A percentile compares a stretch with the other conserved stretches of the same genome.
Conservation (phyloP, 2,329 filamentous ascomycete genomes). For the Aureobasidium sp. region DNA sequence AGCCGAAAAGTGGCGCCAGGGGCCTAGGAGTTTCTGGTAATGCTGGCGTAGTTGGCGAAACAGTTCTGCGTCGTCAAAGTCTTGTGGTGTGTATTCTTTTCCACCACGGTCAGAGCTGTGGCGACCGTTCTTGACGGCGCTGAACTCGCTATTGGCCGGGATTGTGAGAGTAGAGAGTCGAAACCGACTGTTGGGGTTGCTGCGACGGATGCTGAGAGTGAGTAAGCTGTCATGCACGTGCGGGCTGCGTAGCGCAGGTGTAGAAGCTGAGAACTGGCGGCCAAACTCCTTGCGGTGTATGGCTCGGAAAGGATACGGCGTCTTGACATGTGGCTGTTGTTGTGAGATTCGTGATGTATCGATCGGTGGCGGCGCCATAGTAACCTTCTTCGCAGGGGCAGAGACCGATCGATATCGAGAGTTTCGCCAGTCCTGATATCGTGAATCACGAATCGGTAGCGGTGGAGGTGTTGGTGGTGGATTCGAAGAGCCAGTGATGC, state of each 20-base stretch:
- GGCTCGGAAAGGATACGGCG: conserved; percentile 26
- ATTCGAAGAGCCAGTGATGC: conserved; percentile 10
- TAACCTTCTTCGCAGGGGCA: conserved; percentile 23
- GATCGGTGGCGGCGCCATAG: conserved; percentile 29
- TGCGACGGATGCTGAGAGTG: conserved; percentile 27
- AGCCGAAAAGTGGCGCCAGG: conserved; percentile 26
- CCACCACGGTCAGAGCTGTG: conserved; percentile 18
- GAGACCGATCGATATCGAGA: conserved; percentile 14
- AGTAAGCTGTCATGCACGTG: conserved; percentile 24
- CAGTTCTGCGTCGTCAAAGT: conserved; percentile 31
- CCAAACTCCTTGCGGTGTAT: conserved; percentile 23
- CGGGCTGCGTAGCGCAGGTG: conserved; percentile 10
- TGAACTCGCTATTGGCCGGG: conserved; percentile 25
- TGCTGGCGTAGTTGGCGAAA: conserved; percentile 25
- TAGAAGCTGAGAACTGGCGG: conserved; percentile 17
- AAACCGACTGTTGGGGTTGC: conserved; percentile 20
- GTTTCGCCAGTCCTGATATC: conserved; percentile 12
- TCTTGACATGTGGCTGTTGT: conserved; percentile 23
- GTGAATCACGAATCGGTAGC: conserved; percentile 1
- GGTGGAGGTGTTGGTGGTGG: conserved; percentile 1
- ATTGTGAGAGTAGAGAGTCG: conserved; percentile 26
- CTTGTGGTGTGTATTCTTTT: conserved; percentile 21
- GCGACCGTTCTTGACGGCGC: conserved; percentile 19
- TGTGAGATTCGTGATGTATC: conserved; percentile 20
- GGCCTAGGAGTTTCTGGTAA: conserved; percentile 25